Base-by-base conservation (phyloP, 1,284 basidiomycete species). In the Malassezia brasiliensis region DNA sequence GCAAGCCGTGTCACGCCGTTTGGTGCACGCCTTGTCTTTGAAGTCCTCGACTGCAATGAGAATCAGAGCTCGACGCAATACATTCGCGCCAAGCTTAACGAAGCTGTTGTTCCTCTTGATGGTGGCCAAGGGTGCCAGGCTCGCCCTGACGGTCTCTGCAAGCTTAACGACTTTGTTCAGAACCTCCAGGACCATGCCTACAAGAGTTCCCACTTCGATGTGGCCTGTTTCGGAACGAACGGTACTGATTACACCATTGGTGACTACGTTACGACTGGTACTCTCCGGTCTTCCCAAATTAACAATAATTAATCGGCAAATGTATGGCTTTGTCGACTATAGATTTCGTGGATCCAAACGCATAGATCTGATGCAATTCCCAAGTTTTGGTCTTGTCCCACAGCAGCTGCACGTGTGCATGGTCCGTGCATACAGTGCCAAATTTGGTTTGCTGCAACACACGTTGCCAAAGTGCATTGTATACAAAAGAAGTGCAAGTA, bases 21-120 rank as follows among this genome's bases (percentile, higher is more conserved):
- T 38, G 61, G 62, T 19, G 63, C 69, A 2, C 48, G 60, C 3
- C 14, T 72, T 8, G 67, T 63, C 2, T 64, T 64, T 25, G 58
- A 67, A 35, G 58, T 74, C 6, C 37, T 67, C 40, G 60, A 67
- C 14, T 69, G 65, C 60, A 22, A 54, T 6, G 50, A 31, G 7
- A 46, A 54, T 5, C 17, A 40, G 1, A 80, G 79, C 28, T 19
- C 5, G 4, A 31, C 9, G 4, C 77, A 72, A 0, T 86, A 88
- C 65, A 83, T 90, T 61, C 83, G 87, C 5, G 78, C 86, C 51
- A 81, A 87, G 68, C 81, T 89, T 74, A 93, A 93, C 76, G 90
- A 72, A 39, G 69, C 69, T 1, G 55, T 71, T 17, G 42, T 72
- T 3, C 67, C 90, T 1, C 79, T 93, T 37, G 84, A 84, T 2